Evolutionary conservation across 108 stramenopile species (phyloP).

Genomic region (Fragilariopsis cylindrus): DNA sequence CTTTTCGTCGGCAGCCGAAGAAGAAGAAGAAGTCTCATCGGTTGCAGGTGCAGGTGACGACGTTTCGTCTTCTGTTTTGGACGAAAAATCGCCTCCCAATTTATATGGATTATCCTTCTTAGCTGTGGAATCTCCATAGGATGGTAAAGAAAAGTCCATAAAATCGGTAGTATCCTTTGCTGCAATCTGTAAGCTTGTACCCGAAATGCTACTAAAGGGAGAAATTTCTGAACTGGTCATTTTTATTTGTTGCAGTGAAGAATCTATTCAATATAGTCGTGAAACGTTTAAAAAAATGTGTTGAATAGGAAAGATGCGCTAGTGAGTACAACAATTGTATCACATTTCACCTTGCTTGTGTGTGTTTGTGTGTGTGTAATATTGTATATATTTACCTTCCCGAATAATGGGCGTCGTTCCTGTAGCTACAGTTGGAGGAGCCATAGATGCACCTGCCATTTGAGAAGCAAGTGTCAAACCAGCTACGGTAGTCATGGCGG

Average conservation of each 20-base stretch:
- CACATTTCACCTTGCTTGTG: not conserved
- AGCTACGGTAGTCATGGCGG: conserved; percentile 27
- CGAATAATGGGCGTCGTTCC: not conserved
- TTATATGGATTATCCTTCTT: not conserved
- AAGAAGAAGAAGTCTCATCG: not conserved
- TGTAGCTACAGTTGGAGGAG: not conserved
- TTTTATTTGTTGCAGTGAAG: not conserved
- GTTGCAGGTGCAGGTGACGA: conserved; percentile 47
- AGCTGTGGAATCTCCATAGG: conserved; percentile 49
- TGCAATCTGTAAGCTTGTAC: conserved; percentile 18
- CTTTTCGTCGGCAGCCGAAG: conserved; percentile 29
- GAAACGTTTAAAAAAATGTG: not conserved
- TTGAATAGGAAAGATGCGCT: not conserved
- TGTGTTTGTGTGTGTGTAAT: not conserved
- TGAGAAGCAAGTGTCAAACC: conserved; percentile 34
- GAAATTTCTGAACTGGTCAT: conserved; percentile 9
- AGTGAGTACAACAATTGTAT: not conserved
- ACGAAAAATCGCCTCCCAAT: not conserved
- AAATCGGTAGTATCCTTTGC: conserved; percentile 40
- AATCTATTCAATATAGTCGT: conserved; percentile 4
- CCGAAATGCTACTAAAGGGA: conserved; percentile 22
- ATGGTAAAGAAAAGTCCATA: conserved; percentile 80
- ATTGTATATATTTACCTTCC: not conserved
- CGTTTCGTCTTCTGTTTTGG: conserved; percentile 36
- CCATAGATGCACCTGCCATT: conserved; percentile 23